phyloP scores from a whole-genome alignment of 202 grass and related monocot species.

The Brachypodium distachyon region DNA sequence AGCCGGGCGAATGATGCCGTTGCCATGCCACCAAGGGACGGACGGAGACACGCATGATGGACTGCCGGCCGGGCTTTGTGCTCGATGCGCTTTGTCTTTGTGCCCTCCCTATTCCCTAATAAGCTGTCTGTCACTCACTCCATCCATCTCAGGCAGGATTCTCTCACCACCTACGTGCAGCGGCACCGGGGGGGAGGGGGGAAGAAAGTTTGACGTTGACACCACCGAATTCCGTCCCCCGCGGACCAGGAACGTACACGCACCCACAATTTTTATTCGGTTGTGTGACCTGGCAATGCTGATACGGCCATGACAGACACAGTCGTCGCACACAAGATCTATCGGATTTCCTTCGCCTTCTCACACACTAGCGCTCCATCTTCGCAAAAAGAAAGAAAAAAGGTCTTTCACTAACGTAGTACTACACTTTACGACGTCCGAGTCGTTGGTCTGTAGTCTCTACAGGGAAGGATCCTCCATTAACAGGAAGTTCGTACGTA shows the following conservation, averaged over 20 bases:
- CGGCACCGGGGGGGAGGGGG: neutral
- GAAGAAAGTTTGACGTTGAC: constrained; percentile 31
- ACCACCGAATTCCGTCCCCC: neutral
- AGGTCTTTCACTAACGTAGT: neutral
- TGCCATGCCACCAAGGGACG: neutral
- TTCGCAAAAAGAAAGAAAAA: too few species aligned
- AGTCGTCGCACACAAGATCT: neutral
- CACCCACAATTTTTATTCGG: neutral
- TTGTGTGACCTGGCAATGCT: neutral
- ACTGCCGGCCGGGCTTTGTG: neutral
- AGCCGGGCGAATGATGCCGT: too few species aligned
- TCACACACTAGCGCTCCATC: too few species aligned
- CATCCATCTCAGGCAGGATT: neutral
- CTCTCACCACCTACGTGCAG: neutral
- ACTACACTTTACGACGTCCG: neutral
- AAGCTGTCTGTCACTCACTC: too few species aligned
- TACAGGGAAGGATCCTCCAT: neutral
- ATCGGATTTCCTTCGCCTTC: neutral
- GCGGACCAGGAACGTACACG: constrained; percentile 5
- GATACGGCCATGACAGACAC: neutral
- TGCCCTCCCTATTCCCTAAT: too few species aligned
- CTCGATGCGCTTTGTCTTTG: constrained; percentile 5
- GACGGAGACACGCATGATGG: constrained; percentile 20
- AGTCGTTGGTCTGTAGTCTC: neutral
- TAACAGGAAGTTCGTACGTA: neutral